Percentiles rank a stretch among this genome's conserved stretches.
These are phyloP conservation scores for Chaetomium olivaceum DNA, from an alignment of 2,329 filamentous ascomycete species.

Conservation along the genomic window DNA sequence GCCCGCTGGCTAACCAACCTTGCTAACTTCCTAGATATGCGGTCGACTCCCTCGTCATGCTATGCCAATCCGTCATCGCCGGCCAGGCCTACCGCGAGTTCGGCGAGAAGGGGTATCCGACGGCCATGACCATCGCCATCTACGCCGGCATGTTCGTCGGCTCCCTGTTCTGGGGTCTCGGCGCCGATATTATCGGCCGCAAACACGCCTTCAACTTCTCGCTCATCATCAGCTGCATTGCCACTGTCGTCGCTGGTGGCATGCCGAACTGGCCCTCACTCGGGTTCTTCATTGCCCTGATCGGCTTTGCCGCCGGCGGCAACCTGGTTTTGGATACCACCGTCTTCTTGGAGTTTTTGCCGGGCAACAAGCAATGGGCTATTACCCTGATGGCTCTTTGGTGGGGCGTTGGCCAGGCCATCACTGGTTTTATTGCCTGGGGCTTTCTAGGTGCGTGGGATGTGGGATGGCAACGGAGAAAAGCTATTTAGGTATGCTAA, in stretches of 20 bases:
- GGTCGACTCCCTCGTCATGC: slow-evolving; percentile 49
- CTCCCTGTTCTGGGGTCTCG: slow-evolving; percentile 77
- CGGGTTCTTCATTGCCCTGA: slow-evolving; percentile 62
- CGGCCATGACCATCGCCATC: slow-evolving; percentile 61
- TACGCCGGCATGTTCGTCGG: slow-evolving; percentile 72
- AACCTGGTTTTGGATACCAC: slow-evolving; percentile 64
- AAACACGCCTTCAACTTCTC: slow-evolving; percentile 78
- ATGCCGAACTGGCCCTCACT: slow-evolving; percentile 67
- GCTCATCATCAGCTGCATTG: slow-evolving; percentile 68
- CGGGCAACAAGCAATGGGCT: slow-evolving; percentile 62
- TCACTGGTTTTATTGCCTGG: slow-evolving; percentile 53
- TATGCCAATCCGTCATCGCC: slow-evolving; percentile 64
- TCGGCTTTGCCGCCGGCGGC: slow-evolving; percentile 64
- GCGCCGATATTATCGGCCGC: slow-evolving; percentile 76
- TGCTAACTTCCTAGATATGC: slow-evolving; percentile 40
- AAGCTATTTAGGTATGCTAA: too few relatives aligned
- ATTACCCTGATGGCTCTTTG: slow-evolving; percentile 61
- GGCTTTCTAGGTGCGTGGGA: slow-evolving; percentile 43
- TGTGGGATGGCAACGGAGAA: not conserved
- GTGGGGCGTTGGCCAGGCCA: slow-evolving; percentile 52
- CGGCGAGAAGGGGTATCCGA: slow-evolving; percentile 51
- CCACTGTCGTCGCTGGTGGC: slow-evolving; percentile 65
- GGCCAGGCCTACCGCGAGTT: slow-evolving; percentile 61
- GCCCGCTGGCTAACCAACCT: not conserved
- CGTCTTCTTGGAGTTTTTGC: slow-evolving; percentile 50